Conservation (phyloP, 1,284 basidiomycete species). For the Tylopilus sp. region DNA sequence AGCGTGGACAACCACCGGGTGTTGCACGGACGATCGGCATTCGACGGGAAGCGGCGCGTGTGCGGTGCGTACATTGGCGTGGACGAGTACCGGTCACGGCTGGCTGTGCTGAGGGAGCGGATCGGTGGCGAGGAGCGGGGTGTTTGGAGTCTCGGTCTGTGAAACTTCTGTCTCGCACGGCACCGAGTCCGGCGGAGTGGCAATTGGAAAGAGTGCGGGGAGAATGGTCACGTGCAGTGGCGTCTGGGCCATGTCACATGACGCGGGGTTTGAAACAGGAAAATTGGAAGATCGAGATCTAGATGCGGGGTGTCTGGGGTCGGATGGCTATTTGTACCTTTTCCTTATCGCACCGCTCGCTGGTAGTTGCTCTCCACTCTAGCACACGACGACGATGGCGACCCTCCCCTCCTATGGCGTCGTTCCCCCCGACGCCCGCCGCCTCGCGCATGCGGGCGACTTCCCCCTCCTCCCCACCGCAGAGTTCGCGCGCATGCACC, state of each 20-base stretch:
- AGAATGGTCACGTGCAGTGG: conserved; percentile 19
- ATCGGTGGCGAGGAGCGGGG: conserved; percentile 33
- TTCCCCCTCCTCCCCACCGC: conserved; percentile 47
- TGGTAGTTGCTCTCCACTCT: not conserved
- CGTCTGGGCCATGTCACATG: conserved; percentile 22
- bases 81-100: conserved; percentile 85
- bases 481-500: conserved; percentile 62
- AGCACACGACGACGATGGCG: conserved; percentile 14
- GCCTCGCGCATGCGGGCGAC: not conserved
- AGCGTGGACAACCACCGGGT: conserved; percentile 85
- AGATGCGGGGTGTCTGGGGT: conserved; percentile 24
- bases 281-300: conserved; percentile 16
- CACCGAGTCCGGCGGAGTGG: conserved; percentile 19
- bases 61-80: conserved; percentile 93
- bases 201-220: conserved; percentile 30
- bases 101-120: conserved; percentile 64
- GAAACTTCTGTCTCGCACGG: conserved; percentile 14
- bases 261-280: conserved; percentile 21
- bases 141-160: conserved; percentile 28
- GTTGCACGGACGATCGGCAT: conserved; percentile 88
- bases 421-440: conserved; percentile 37
- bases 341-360: conserved; percentile 16
- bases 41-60: conserved; percentile 85
- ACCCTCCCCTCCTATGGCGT: conserved; percentile 34
- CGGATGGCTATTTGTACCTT: conserved; percentile 24